phyloP scores from a whole-genome alignment of 108 stramenopile species.

The Cyclotella kingstonii region DNA sequence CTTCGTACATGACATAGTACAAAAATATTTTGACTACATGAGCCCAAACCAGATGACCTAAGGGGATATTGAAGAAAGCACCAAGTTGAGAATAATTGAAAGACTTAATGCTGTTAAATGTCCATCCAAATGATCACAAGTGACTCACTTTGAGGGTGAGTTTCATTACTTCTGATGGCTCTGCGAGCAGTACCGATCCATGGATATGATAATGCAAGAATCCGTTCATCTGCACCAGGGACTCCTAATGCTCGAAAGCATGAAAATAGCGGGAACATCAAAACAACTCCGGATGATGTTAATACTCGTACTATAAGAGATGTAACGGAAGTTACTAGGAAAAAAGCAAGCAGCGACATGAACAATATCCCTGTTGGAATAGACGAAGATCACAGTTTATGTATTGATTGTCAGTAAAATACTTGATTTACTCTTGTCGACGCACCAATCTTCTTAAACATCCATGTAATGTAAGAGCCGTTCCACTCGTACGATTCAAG shows the following conservation, averaged over 20 bases:
- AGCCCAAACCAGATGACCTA: slow-evolving; percentile 40
- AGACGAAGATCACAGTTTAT: not conserved
- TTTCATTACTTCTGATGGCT: slow-evolving; percentile 31
- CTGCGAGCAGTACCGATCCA: slow-evolving; percentile 59
- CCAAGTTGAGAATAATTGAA: too few relatives aligned
- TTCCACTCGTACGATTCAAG: slow-evolving; percentile 36
- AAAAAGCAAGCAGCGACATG: slow-evolving; percentile 55
- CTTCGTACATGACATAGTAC: slow-evolving; percentile 71
- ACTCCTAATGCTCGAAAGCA: slow-evolving; percentile 50
- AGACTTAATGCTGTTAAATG: not conserved
- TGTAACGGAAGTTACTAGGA: slow-evolving; percentile 61
- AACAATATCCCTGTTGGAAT: slow-evolving; percentile 24
- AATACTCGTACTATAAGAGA: slow-evolving; percentile 68
- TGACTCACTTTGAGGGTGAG: slow-evolving; percentile 42
- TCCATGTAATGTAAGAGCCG: slow-evolving; percentile 13
- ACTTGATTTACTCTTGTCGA: not conserved
- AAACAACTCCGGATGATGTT: slow-evolving; percentile 62
- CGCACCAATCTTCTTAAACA: slow-evolving; percentile 36
- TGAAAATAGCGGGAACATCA: slow-evolving; percentile 65
- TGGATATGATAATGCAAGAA: slow-evolving; percentile 60
- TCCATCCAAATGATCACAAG: not conserved
- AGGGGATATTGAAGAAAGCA: slow-evolving; percentile 14
- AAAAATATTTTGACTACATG: slow-evolving; percentile 52
- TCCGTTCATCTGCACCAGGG: slow-evolving; percentile 50
- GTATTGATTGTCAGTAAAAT: not conserved